Evolutionary conservation across 1,139 yeast genomes (phyloP), one percentile per base, ranked within the genome.

Genomic region (Sugiyamaella xylanicola): DNA sequence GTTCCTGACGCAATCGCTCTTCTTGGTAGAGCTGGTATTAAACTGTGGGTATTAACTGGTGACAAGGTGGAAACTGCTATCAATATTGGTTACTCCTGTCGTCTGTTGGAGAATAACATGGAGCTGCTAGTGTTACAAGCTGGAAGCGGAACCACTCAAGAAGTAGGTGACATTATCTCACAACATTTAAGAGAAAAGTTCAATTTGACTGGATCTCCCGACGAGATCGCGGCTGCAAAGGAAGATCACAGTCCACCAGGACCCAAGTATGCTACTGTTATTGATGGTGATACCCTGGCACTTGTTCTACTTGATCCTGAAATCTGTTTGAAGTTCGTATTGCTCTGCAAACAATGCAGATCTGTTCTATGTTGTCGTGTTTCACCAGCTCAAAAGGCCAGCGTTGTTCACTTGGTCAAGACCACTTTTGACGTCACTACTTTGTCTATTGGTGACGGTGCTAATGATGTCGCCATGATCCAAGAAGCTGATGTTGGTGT

Each of bases 401-500:
- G 91, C 2, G 97, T 95, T 37, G 98, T 93, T 16, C 84, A 84
- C 65, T 77, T 92, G 77, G 97, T 93, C 37, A 89, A 87, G 70
- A 83, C 84, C 20, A 84, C 91, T 9, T 78, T 93, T 60, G 87
- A 83, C 59, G 96, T 88, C 48, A 87, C 87, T 87, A 87, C 97
- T 1, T 75, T 93, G 61, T 96, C 98, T 1, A 88, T 93, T 71
- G 99, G 99, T 58, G 99, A 93, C 71, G 99, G 99, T 59, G 95
- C 99, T 37, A 93, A 93, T 69, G 99, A 93, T 74, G 99, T 93
- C 61, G 95, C 98, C 3, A 93, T 93, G 99, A 93, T 93, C 63
- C 98, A 93, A 71, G 92, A 96, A 32, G 99, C 99, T 1, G 96
- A 95, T 74, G 93, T 95, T 42, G 99, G 99, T 63, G 95, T 93